A percentile compares a stretch with the other conserved stretches of the same genome.
Conservation (phyloP, 257 asterid genomes). For the Ocimum tenuiflorum region DNA sequence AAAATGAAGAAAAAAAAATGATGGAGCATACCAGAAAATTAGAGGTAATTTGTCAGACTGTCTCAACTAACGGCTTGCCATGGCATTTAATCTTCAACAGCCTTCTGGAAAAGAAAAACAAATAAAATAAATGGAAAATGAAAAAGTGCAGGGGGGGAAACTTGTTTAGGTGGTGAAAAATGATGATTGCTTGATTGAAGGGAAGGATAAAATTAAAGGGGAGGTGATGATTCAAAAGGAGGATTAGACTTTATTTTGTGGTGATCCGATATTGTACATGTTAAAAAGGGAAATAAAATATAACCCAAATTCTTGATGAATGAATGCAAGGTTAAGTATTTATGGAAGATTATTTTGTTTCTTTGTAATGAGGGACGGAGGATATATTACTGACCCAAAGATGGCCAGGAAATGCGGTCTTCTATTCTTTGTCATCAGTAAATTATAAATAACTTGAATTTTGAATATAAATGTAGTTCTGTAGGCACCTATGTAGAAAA, state of each 20-base stretch:
- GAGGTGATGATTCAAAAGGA: background rate
- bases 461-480: no score
- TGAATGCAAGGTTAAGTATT: background rate
- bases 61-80: no score
- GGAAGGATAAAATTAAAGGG: background rate
- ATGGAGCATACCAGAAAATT: background rate
- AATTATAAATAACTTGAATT: no score
- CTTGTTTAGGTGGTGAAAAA: slow-evolving; percentile 13
- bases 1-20: background rate
- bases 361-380: background rate
- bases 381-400: background rate
- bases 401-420: slow-evolving; percentile 16
- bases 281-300: background rate
- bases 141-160: background rate
- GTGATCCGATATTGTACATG: slow-evolving; percentile 25
- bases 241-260: slow-evolving; percentile 11
- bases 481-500: no score
- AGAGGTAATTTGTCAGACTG: background rate
- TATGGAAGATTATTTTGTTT: background rate
- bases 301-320: background rate
- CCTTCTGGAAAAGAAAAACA: background rate
- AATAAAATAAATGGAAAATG: background rate
- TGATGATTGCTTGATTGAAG: slow-evolving; percentile 1
- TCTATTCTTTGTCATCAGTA: slow-evolving; percentile 10
- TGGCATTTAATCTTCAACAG: slow-evolving; percentile 1